Evolutionary conservation across 257 asterid species (phyloP), one percentile per base, ranked within the genome.

Genomic region (Solanum ossicruentum): DNA sequence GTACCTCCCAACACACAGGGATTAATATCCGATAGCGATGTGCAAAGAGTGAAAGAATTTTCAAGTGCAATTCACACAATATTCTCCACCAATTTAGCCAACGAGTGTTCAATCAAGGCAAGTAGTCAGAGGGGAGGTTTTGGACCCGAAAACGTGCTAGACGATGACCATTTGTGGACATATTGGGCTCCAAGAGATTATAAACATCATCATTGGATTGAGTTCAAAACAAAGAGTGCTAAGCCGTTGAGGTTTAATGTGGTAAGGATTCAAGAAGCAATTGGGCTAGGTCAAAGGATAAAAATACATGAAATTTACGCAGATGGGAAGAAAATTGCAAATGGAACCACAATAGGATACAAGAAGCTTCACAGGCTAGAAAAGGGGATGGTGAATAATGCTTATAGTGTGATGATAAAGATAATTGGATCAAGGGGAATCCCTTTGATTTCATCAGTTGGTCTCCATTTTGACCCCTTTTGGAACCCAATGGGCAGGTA

Each of bases 1-100:
- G 98, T 95, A 13, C 99, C 99, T 5, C 98, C 99, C 0, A 93
- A 96, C 86, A 87, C 94, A 0, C 86, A 92, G 2, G 99, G 99
- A 7, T 66, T 95, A 75, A 92, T 96, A 86, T 93, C 96, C 16
- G 88, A 92, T 4, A 86, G 87, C 41, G 99, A 96, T 11, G 92
- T 93, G 0, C 87, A 45, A 39, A 89, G 95, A 36, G 61, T 96
- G 85, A 93, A 88, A 72, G 92, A 95, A 56, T 88, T 96, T 16
- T 87, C 90, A 85, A 88, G 81, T 39, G 99, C 99, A 16, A 82
- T 96, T 7, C 81, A 92, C 86, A 81, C 89, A 1, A 93, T 95
- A 2, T 96, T 96, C 47, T 84, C 93, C 20, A 17, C 85, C 1
- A 93, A 95, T 60, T 39, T 92, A 63, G 99, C 96, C 0, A 84